Evolutionary conservation across 2,329 filamentous ascomycete species (phyloP).

Genomic region (Cladosporium sp.): DNA sequence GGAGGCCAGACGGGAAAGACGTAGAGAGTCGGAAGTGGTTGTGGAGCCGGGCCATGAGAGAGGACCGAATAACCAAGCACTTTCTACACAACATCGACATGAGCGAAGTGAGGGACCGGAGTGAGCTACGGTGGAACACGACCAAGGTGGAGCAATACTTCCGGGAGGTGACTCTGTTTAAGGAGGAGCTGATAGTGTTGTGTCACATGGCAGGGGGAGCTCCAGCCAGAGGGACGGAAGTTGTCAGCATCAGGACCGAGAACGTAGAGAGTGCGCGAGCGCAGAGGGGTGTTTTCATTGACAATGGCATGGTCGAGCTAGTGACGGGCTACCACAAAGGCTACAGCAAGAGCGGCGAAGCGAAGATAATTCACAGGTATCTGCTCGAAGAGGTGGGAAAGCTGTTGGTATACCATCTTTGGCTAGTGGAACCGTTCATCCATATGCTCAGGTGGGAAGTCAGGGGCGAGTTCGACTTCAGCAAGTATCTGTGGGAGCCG

Average conservation of each 20-base stretch:
- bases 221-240: conserved; percentile 18
- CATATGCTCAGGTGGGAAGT: too few species aligned
- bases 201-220: conserved; percentile 20
- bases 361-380: conserved; percentile 22
- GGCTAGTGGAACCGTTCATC: conserved; percentile 17
- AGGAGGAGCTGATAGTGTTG: conserved; percentile 22
- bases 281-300: conserved; percentile 18
- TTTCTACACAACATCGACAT: too few species aligned
- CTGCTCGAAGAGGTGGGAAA: conserved; percentile 25
- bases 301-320: conserved; percentile 23
- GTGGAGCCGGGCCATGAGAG: too few species aligned
- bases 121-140: too few species aligned
- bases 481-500: too few species aligned
- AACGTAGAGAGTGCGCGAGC: neutral
- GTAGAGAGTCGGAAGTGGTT: conserved; percentile 3
- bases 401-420: conserved; percentile 22
- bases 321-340: conserved; percentile 17
- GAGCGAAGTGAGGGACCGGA: too few species aligned
- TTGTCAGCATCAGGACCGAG: conserved; percentile 17
- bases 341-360: conserved; percentile 21
- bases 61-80: too few species aligned
- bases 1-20: too few species aligned
- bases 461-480: too few species aligned
- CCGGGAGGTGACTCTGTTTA: neutral
- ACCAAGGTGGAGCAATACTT: too few species aligned